These are phyloP conservation scores for Agaricus subrufescens DNA, from an alignment of 768 basidiomycete genomes.

Conservation along the genomic window DNA sequence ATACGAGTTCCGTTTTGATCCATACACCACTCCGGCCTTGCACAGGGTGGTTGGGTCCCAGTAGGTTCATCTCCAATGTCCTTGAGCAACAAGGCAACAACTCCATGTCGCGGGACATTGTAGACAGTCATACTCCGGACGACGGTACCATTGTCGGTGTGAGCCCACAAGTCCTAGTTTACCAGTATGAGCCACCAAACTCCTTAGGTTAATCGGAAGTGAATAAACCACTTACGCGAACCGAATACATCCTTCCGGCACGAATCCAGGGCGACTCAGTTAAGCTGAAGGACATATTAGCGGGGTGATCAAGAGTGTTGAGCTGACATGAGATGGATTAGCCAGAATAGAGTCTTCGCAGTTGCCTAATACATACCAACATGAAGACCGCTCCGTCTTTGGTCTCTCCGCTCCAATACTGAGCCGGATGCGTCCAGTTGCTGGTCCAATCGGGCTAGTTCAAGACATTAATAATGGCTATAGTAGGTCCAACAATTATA, in stretches of 20 bases:
- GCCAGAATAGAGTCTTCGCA: neutral
- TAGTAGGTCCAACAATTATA: neutral
- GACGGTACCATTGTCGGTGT: conserved; percentile 66
- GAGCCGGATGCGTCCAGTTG: conserved; percentile 51
- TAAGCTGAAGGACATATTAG: conserved; percentile 56
- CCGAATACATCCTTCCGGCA: conserved; percentile 60
- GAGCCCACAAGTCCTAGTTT: conserved; percentile 63
- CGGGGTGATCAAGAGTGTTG: conserved; percentile 52
- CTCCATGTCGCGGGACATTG: conserved; percentile 62
- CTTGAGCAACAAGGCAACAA: conserved; percentile 58
- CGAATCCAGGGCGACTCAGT: conserved; percentile 71
- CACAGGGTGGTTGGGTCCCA: conserved; percentile 53
- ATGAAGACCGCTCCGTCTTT: conserved; percentile 64
- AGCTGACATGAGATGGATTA: conserved; percentile 30
- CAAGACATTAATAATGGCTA: conserved; percentile 1
- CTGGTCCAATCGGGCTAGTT: conserved; percentile 37
- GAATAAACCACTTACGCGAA: conserved; percentile 43
- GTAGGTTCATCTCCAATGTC: conserved; percentile 67
- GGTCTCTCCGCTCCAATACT: conserved; percentile 66
- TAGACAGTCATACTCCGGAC: conserved; percentile 51
- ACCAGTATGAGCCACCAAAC: neutral
- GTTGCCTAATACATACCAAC: conserved; percentile 38
- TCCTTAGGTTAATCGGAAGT: neutral
- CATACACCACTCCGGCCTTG: conserved; percentile 53
- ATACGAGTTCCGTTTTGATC: conserved; percentile 48